Conservation (phyloP, 768 basidiomycete species). For the Collybia sordida region DNA sequence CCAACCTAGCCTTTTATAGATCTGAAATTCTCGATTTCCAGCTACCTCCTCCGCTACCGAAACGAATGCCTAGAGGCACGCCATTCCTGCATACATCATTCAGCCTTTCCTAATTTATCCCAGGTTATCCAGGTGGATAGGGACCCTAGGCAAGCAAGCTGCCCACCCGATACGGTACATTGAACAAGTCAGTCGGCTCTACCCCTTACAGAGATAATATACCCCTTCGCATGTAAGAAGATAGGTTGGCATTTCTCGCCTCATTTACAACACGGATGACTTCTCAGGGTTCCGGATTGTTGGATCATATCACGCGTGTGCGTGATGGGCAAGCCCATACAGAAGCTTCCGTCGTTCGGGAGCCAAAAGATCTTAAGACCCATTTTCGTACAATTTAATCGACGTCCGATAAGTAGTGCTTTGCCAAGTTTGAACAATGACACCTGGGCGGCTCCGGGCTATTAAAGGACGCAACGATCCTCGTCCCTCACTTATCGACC, state of each 20-base stretch:
- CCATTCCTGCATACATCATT: conserved; percentile 38
- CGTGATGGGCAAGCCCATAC: conserved; percentile 31
- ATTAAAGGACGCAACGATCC: conserved; percentile 39
- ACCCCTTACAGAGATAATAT: conserved; percentile 18
- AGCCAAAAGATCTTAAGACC: conserved; percentile 34
- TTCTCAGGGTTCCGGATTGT: conserved; percentile 34
- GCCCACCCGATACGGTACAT: conserved; percentile 21
- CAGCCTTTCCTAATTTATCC: conserved; percentile 33
- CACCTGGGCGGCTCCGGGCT: conserved; percentile 41
- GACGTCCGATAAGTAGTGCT: conserved; percentile 32
- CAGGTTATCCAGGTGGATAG: conserved; percentile 24
- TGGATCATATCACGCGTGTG: conserved; percentile 27
- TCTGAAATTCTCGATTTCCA: conserved; percentile 30
- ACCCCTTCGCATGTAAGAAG: conserved; percentile 16
- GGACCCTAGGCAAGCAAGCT: conserved; percentile 35
- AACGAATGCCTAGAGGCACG: conserved; percentile 40
- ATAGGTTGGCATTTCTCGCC: conserved; percentile 11
- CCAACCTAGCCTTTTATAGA: conserved; percentile 41
- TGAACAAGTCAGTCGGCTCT: conserved; percentile 10
- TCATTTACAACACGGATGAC: conserved; percentile 10
- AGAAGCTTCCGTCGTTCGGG: conserved; percentile 42
- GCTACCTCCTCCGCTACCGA: conserved; percentile 18
- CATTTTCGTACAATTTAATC: conserved; percentile 38
- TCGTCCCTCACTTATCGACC: conserved; percentile 17
- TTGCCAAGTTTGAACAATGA: conserved; percentile 41